Conservation (phyloP, 2,329 filamentous ascomycete species). For the Tolypocladium tropicale region DNA sequence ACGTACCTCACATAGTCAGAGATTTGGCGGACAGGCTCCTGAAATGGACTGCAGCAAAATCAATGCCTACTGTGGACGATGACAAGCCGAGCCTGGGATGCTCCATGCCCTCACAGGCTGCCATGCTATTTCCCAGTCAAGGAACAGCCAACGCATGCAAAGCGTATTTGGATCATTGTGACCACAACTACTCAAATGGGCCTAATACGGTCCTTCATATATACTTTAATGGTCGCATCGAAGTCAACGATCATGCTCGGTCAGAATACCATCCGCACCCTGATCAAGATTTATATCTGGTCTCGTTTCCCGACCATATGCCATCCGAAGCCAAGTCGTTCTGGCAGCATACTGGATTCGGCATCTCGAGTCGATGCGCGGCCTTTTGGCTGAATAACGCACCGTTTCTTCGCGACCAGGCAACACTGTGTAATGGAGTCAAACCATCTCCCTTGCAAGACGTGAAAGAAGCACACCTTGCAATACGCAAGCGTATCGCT, state of each 20-base stretch:
- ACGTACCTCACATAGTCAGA: conserved; percentile 12
- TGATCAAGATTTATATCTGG: conserved; percentile 6
- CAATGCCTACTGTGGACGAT: neutral
- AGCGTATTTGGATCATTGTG: conserved; percentile 7
- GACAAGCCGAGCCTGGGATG: neutral
- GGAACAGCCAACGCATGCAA: conserved; percentile 7
- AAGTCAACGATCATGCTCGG: neutral
- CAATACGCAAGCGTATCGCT: conserved; percentile 10
- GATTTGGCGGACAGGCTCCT: conserved; percentile 10
- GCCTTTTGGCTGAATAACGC: conserved; percentile 13
- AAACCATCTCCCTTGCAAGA: conserved; percentile 1
- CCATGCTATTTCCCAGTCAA: conserved; percentile 8
- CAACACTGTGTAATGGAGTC: neutral
- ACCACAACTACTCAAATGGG: neutral
- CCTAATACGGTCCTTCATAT: conserved; percentile 1
- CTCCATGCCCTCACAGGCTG: neutral
- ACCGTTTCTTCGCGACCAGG: conserved; percentile 6
- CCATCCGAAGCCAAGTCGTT: conserved; percentile 14
- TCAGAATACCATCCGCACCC: neutral
- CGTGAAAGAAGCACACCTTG: conserved; percentile 3
- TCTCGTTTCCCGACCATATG: conserved; percentile 7
- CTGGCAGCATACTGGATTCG: conserved; percentile 19
- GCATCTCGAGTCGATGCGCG: conserved; percentile 17
- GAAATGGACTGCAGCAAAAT: conserved; percentile 3
- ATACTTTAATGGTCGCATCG: conserved; percentile 6